These are phyloP conservation scores for Lyophyllum decastes DNA, from an alignment of 768 basidiomycete genomes.

Conservation along the genomic window DNA sequence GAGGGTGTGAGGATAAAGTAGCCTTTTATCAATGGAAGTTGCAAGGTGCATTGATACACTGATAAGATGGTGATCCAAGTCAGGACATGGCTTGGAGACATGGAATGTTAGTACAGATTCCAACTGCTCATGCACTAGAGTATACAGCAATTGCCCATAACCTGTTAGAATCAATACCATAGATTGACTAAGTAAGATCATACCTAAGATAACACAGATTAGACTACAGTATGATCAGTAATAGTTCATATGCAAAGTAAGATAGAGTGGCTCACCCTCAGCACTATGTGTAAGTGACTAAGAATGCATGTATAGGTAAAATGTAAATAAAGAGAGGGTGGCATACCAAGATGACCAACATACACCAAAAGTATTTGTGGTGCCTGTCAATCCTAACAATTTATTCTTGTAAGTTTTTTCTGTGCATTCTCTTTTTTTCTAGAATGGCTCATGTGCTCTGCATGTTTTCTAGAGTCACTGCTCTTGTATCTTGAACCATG, in stretches of 20 bases:
- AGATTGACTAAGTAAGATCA: neutral
- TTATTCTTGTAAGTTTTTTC: too few relatives aligned
- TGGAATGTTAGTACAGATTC: neutral
- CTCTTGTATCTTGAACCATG: too few relatives aligned
- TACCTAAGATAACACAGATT: neutral
- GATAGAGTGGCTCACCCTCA: neutral
- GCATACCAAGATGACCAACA: too few relatives aligned
- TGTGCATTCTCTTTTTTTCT: too few relatives aligned
- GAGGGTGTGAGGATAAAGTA: neutral
- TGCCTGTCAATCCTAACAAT: neutral
- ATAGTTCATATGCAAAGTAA: neutral
- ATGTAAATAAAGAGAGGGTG: too few relatives aligned
- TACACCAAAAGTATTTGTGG: neutral
- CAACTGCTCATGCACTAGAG: neutral
- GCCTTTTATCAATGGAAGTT: neutral
- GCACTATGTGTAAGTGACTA: neutral
- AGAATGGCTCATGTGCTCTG: too few relatives aligned
- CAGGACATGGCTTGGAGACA: neutral
- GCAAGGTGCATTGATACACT: neutral
- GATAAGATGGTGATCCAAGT: neutral
- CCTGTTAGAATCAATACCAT: neutral
- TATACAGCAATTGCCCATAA: neutral
- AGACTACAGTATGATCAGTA: neutral
- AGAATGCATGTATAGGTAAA: neutral
- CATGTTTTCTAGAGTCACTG: too few relatives aligned